Conservation (phyloP, 2,329 filamentous ascomycete species). For the Calonectria montana region DNA sequence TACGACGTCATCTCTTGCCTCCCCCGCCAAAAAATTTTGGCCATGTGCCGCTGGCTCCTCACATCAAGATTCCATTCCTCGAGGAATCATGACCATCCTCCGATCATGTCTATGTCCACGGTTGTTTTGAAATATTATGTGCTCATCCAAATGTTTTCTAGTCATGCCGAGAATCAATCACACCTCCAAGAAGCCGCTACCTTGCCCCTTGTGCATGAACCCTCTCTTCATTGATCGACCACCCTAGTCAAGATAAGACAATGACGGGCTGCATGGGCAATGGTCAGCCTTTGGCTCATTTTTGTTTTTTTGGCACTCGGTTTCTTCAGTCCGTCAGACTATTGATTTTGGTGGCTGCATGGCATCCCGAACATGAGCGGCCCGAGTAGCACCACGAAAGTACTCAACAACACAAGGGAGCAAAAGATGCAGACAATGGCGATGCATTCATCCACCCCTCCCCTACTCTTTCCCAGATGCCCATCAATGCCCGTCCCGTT, state of each 20-base stretch:
- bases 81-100: conserved; percentile 10
- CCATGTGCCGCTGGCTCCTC: background rate
- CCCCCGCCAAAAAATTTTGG: conserved; percentile 12
- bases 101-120: background rate
- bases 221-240: background rate
- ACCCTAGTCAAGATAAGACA: conserved; percentile 8
- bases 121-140: background rate
- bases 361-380: background rate
- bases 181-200: background rate
- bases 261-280: background rate
- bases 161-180: background rate
- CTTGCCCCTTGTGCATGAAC: conserved; percentile 1
- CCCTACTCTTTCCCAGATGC: background rate
- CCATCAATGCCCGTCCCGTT: background rate
- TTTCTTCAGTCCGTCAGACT: background rate
- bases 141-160: background rate
- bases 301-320: background rate
- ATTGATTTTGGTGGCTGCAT: background rate
- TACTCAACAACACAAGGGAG: background rate
- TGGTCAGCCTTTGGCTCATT: background rate
- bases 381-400: background rate
- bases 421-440: background rate
- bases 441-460: background rate
- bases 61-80: background rate
- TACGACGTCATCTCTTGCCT: conserved; percentile 24